Evolutionary conservation across 805 yeast genomes (phyloP), one percentile per base, ranked within the genome.

Genomic region (Priceomyces haplophilus): DNA sequence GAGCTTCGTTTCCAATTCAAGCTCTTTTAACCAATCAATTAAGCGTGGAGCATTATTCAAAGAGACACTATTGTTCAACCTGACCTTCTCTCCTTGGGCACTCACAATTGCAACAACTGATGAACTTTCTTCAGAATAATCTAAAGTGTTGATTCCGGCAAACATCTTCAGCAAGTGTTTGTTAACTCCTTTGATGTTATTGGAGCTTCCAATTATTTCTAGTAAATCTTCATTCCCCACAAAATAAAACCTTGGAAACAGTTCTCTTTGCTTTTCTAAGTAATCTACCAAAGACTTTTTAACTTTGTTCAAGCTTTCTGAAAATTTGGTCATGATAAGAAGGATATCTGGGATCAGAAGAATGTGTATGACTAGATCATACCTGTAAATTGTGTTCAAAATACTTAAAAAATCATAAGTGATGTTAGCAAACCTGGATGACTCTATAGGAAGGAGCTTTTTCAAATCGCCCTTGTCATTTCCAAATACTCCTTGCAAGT

Each of bases 171-270:
- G 68, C 38, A 89, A 62, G 53, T 84, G 89, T 36, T 69, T 73
- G 13, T 82, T 80, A 3, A 83, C 67, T n/a, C 57, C 50, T 2
- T 36, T 33, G 1, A 78, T 51, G 48, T 82, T 76, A 4, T 57
- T 63, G 0, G 79, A 65, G 40, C 82, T 75, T 2, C 97, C 96
- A 27, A 91, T 75, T 31, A 91, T 76, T 47, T 88, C 95, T 25
- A 91, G 65, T 23, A 91, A 63, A 57, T 91, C 97, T 46, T 89
- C 96, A 57, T 91, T 91, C 4, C 97, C 97, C 20, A 91, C 65
- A 56, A 91, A 90, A 54, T 83, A 89, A 43, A 89, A 83, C 37
- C 97, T 72, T 1, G 96, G 90, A 53, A 85, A 91, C 1, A 72
- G 45, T 33, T 76, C 83, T 48, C 98, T 67, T 56, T 90, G 95